Evolutionary conservation across 805 yeast genomes (phyloP), one percentile per base, ranked within the genome.

Genomic region (Nakazawaea molendinolei): DNA sequence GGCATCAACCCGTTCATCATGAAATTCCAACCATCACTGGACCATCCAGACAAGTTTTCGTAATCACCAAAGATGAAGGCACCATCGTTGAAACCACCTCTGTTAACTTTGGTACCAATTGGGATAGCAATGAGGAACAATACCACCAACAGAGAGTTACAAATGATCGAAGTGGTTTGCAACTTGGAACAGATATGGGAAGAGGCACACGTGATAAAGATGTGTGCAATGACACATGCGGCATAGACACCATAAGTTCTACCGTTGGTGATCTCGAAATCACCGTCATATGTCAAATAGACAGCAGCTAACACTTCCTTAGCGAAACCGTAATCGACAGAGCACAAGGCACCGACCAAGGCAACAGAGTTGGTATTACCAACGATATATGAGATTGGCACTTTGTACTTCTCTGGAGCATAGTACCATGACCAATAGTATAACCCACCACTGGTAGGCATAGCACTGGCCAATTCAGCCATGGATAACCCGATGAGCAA

Each of bases 361-460:
- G 86, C 86, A 45, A 82, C 53, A 1, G 86, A 65, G 53, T 81
- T 79, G 5, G 82, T 67, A 47, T 77, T 70, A 5, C 87, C 90
- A 41, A 80, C 75, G 28, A 80, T 50, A 48, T 70, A 80, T 28
- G 80, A 72, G 22, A 78, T 53, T 0, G 78, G 75, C 14, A 70
- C 68, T 48, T 72, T 66, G 22, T 63, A 46, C 4, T 48, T 45
- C 33, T 63, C 69, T 2, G 86, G 87, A 18, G 86, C 76, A 50
- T 76, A 79, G 50, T 76, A 68, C 53, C 66, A 75, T 1, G 84
- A 74, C 78, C 82, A 76, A 55, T 71, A 76, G 51, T 78, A 82
- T 26, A 81, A 58, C 7, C 89, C 89, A 37, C 89, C 89, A 15
- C 82, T 72, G 1, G 89, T 80, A 19, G 90, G 89, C 44, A 77